Conservation (phyloP, 2,329 filamentous ascomycete species). For the Penicillium sp. region DNA sequence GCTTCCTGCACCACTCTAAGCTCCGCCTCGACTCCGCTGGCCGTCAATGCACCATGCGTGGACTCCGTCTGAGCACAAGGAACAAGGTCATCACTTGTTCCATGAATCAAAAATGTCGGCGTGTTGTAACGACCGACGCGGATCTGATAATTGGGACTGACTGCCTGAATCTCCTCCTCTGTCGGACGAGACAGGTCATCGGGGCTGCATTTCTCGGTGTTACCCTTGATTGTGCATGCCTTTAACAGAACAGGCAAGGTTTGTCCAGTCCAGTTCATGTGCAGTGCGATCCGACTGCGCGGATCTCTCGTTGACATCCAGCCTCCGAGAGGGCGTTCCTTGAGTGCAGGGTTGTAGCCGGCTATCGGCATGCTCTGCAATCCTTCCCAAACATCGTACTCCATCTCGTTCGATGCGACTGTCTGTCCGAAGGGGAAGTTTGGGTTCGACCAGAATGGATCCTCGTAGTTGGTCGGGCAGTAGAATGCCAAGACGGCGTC, state of each 20-base stretch:
- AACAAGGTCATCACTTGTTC: constrained; percentile 17
- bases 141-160: constrained; percentile 20
- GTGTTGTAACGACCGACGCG: constrained; percentile 8
- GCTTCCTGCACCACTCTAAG: constrained; percentile 3
- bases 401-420: background rate
- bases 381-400: constrained; percentile 7
- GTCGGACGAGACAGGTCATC: background rate
- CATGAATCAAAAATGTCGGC: constrained; percentile 18
- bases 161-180: constrained; percentile 7
- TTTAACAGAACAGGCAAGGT: constrained; percentile 35
- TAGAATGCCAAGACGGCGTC: constrained; percentile 49
- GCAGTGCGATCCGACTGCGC: constrained; percentile 40
- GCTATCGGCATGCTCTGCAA: constrained; percentile 14
- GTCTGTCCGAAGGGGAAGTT: background rate
- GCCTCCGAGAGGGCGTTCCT: constrained; percentile 9
- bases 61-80: constrained; percentile 10
- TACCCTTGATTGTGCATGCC: background rate
- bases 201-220: background rate
- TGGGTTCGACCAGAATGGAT: background rate
- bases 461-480: constrained; percentile 41
- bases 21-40: background rate
- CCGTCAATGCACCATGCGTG: constrained; percentile 6
- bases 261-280: constrained; percentile 46
- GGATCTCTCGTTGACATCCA: constrained; percentile 30
- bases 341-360: constrained; percentile 17